Percentiles rank a stretch among this genome's conserved stretches.
Conservation (phyloP, 163 green algal genomes). For the Chloroidium sp. region DNA sequence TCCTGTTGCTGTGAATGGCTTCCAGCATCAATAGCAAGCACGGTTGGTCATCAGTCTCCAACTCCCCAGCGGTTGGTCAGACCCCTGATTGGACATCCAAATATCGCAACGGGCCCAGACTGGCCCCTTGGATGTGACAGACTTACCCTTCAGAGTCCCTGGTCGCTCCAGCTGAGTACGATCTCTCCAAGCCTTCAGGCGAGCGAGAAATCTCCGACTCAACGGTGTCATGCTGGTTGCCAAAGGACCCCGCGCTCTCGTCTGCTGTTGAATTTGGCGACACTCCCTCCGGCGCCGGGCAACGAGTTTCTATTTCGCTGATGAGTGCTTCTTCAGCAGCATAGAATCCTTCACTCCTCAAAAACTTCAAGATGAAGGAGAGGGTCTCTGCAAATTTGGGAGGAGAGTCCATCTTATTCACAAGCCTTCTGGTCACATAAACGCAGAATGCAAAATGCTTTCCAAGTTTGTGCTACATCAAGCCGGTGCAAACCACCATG, state of each 20-base stretch:
- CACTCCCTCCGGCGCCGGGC: conserved; percentile 1
- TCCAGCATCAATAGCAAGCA: too few relatives aligned
- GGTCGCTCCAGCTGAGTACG: too few relatives aligned
- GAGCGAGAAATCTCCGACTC: not conserved
- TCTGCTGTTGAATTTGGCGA: not conserved
- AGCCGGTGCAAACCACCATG: too few relatives aligned
- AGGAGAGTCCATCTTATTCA: not conserved
- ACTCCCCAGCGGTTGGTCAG: too few relatives aligned
- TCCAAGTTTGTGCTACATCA: too few relatives aligned
- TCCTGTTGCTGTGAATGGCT: too few relatives aligned
- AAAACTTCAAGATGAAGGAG: conserved; percentile 15
- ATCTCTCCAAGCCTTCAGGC: too few relatives aligned
- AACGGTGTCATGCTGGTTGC: not conserved
- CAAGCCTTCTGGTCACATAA: too few relatives aligned
- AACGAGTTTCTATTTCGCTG: conserved; percentile 24
- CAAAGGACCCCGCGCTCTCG: not conserved
- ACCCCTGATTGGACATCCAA: too few relatives aligned
- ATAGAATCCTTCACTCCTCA: conserved; percentile 23
- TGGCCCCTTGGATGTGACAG: not conserved
- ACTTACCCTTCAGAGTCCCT: not conserved
- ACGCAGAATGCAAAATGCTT: too few relatives aligned
- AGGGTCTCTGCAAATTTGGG: conserved; percentile 6
- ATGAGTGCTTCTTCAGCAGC: conserved; percentile 21
- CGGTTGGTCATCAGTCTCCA: too few relatives aligned
- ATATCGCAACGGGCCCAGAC: too few relatives aligned